These are phyloP conservation scores for Royoungia palumana DNA, from an alignment of 768 basidiomycete species.

Conservation along the genomic window DNA sequence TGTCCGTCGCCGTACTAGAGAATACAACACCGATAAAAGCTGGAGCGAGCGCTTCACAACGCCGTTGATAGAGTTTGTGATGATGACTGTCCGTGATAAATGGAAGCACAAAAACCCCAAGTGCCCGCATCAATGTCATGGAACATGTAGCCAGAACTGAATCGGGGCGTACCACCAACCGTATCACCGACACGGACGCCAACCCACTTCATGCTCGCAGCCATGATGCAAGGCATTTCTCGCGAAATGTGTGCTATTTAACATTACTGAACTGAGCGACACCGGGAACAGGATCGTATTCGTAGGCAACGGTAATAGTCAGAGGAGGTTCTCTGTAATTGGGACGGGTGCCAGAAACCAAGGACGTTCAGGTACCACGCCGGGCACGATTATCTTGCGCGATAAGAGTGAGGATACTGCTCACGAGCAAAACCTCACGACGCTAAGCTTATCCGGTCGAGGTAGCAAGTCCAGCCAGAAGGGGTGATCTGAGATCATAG, in stretches of 20 bases:
- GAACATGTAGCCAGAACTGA: neutral
- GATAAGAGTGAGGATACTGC: constrained; percentile 4
- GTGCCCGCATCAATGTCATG: neutral
- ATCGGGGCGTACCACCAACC: constrained; percentile 52
- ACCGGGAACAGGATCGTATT: constrained; percentile 40
- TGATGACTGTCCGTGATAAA: constrained; percentile 43
- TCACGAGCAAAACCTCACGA: neutral
- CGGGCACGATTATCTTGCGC: constrained; percentile 42
- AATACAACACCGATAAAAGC: constrained; percentile 67
- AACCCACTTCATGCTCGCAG: constrained; percentile 52
- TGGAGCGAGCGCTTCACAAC: constrained; percentile 60
- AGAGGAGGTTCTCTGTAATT: constrained; percentile 76
- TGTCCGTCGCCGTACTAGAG: constrained; percentile 70
- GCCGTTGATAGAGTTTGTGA: constrained; percentile 58
- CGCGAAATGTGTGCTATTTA: constrained; percentile 48
- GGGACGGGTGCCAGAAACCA: constrained; percentile 69
- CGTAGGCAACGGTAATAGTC: constrained; percentile 52
- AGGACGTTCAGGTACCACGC: constrained; percentile 53
- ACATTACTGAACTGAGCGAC: constrained; percentile 27
- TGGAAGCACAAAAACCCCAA: neutral
- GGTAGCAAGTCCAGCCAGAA: constrained; percentile 70
- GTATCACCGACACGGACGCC: constrained; percentile 61
- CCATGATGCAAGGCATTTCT: constrained; percentile 51
- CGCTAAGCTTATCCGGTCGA: constrained; percentile 40
- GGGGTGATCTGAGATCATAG: constrained; percentile 53